These are phyloP conservation scores for Leishmania gerbilli DNA, from an alignment of 208 protist genomes.

Conservation along the genomic window DNA sequence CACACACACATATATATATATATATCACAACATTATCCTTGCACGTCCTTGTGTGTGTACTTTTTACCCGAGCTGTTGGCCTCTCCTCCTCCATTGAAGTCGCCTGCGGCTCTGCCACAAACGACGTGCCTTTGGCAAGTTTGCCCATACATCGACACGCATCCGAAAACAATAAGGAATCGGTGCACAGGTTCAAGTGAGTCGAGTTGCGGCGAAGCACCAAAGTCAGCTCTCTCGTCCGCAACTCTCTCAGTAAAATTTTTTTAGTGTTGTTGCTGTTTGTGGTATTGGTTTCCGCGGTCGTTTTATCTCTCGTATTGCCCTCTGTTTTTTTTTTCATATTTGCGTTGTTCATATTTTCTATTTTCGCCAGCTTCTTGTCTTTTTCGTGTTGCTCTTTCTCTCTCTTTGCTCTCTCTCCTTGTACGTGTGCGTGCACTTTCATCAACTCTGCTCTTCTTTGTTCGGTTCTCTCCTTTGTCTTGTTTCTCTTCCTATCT, in stretches of 20 bases:
- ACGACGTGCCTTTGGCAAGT: background rate
- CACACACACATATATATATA: too few relatives aligned
- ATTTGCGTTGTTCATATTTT: background rate
- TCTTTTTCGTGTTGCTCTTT: background rate
- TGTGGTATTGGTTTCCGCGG: background rate
- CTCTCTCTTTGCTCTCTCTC: too few relatives aligned
- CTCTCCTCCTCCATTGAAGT: background rate
- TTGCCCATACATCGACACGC: background rate
- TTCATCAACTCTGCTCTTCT: too few relatives aligned
- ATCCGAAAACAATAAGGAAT: background rate
- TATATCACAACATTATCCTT: background rate
- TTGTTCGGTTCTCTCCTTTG: background rate
- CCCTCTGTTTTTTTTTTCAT: slow-evolving; percentile 1
- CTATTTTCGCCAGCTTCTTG: background rate
- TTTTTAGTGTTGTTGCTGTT: background rate
- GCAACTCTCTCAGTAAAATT: background rate
- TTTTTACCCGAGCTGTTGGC: background rate
- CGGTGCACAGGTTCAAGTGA: background rate
- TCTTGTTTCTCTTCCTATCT: background rate
- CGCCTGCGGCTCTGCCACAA: background rate
- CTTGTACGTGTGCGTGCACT: too few relatives aligned
- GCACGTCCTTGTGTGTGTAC: background rate
- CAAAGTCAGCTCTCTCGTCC: background rate
- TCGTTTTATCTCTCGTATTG: background rate
- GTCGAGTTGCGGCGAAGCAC: background rate